Evolutionary conservation across 345 rosid species (phyloP), one percentile per base, ranked within the genome.

Genomic region (Hypericum androsaemum): DNA sequence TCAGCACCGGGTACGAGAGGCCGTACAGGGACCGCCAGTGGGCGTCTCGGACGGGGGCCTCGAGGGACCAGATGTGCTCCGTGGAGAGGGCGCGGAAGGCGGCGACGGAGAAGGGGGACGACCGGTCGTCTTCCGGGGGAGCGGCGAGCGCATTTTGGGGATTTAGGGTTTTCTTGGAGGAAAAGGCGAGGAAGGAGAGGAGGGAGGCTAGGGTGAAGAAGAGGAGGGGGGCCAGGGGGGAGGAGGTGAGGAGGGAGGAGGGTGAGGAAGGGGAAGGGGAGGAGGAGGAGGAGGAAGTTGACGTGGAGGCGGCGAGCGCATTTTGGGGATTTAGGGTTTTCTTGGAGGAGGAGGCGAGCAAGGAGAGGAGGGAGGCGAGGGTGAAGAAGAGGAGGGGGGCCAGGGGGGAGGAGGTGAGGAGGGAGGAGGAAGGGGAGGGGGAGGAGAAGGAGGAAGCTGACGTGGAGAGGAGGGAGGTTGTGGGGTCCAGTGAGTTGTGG

Each of bases 11-110:
- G 59, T 83, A 79, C 10, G 97, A 92, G 37, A 92, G 74, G 4
- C 98, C 98, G 71, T 84, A 88, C n/a, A 85, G 58, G 2, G 96
- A 80, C 5, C 94, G 69, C 97, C 98, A 88, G 10, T 77, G 94
- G n/a, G 95, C 88, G 51, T 88, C 96, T 12, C 96, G 88, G 50
- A 74, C 74, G 43, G 84, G 95, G 43, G 84, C 67, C 52, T 87
- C 95, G 12, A 83, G 61, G 6, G 85, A 70, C 94, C 94, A 88
- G 74, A 85, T 81, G 76, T 81, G 96, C 50, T 88, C 98, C 38
- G 83, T 78, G 57, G 95, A 74, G 68, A 92, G 86, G 42, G 97
- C 86, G 14, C 85, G 94, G 80, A 88, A 92, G 47, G 95, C 83
- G 3, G 96, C 45, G 69, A 92, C 77, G 60, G 94, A 83, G 70